Base-by-base conservation (phyloP, 768 basidiomycete species). In the Pholiota molesta region DNA sequence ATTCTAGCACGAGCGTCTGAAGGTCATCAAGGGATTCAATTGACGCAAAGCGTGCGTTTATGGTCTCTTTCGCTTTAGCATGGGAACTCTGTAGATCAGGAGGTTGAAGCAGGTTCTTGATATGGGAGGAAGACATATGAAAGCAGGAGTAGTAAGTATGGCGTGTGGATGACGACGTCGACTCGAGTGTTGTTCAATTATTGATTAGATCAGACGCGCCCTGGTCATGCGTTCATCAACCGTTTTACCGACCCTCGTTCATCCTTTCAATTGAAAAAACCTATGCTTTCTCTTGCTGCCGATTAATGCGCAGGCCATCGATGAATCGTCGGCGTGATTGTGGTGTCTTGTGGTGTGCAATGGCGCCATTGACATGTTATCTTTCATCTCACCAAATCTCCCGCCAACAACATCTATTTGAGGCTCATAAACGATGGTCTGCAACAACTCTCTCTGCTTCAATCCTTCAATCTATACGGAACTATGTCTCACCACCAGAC, bases 1-100 rank as follows among this genome's bases (percentile, higher is more conserved):
- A 81, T 29, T 82, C 71, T 13, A 72, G 69, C n/a, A 89, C 77
- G 2, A 77, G 64, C 9, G 66, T 62, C 11, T 83, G 81, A 3
- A 88, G 74, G 17, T 73, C 71, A 31, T 81, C 77, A 3, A 92
- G 79, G 63, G 86, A 81, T 10, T 83, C 78, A 37, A 85, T 72
- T 3, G 83, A 78, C 6, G 72, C 66, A 61, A 85, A 86, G 6
- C 75, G 75, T 7, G 73, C 66, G 62, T 90, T 81, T 6, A 92
- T 62, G 63, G 62, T 76, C 55, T 64, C 67, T 45, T 66, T 69
- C 56, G 79, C 73, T 63, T 66, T 81, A 61, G 66, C 68, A 61
- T 75, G 65, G 60, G 79, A 76, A 16, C 76, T 63, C 19, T 71
- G 61, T 23, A 68, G 29, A 66, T 80, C 78, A 31, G 89, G 83